These are phyloP conservation scores for Ceratonia siliqua DNA, from an alignment of 306 rosid genomes.

Conservation along the genomic window DNA sequence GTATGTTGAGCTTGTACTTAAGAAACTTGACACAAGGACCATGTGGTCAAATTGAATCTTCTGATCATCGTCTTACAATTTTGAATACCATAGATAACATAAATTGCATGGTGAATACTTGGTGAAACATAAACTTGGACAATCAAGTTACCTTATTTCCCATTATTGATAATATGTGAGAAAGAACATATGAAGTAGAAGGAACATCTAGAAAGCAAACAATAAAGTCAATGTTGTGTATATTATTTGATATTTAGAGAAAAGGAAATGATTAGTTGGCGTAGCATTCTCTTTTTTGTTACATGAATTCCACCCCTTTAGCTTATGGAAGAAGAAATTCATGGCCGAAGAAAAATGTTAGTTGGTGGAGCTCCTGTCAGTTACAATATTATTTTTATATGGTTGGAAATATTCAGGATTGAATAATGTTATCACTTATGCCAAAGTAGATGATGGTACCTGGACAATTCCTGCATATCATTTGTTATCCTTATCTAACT, in stretches of 20 bases:
- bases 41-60: neutral
- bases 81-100: neutral
- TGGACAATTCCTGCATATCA: neutral
- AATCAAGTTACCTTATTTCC: neutral
- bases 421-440: neutral
- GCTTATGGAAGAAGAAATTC: neutral
- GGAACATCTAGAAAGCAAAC: constrained; percentile 1
- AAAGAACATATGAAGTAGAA: constrained; percentile 9
- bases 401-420: neutral
- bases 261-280: neutral
- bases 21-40: constrained; percentile 14
- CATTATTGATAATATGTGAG: neutral
- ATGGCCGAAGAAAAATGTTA: no score
- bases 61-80: constrained; percentile 1
- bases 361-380: no score
- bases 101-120: neutral
- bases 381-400: neutral
- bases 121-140: constrained; percentile 10
- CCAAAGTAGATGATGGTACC: neutral
- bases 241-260: neutral
- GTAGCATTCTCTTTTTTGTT: constrained; percentile 7
- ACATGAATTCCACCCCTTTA: neutral
- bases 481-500: constrained; percentile 15
- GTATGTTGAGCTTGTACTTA: constrained; percentile 7
- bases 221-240: neutral